Evolutionary conservation across 768 basidiomycete species (phyloP), one percentile per base, ranked within the genome.

Genomic region (Termitomyces sp.): DNA sequence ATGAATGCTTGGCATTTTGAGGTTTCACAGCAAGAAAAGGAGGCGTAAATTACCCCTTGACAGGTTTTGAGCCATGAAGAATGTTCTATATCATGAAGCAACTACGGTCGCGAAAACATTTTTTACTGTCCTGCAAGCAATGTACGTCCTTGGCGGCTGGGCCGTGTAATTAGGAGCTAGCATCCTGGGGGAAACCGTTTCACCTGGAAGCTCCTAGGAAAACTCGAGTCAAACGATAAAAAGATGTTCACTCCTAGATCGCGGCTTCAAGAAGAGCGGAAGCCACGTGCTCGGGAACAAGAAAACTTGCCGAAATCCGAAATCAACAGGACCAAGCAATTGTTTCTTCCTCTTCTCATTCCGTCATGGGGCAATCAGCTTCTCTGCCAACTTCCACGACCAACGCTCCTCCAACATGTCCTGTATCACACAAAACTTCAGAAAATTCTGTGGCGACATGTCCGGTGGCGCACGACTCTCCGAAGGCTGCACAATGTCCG

Each of bases 311-410:
- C 44, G 11, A 45, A 52, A 55, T 51, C 45, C 44, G 11, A 45
- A 52, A 55, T 44, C 47, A 58, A 61, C 58, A 41, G 19, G 32
- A 53, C 44, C 53, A 63, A 58, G 45, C 49, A 56, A 22, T 24
- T 41, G n/a, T 26, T 46, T 54, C 32, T 28, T 51, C 10, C 44
- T 42, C 11, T 30, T 49, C 9, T 32, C 9, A 9, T 10, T 32
- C 30, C 45, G 38, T 28, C 32, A 77, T 76, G 76, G 76, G 76
- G 14, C 76, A 79, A 77, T 58, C 84, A 45, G 58, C 74, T 66
- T 76, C 85, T 73, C 48, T 65, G 9, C 59, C 62, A 19, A 45
- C 55, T n/a, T n/a, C n/a, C 11, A 61, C 55, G 45, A 48, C 70
- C 34, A 41, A 62, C 28, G 37, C 70, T 38, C 58, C 72, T 45